Conservation (phyloP, 306 rosid genomes). For the Arachis hypogaea region DNA sequence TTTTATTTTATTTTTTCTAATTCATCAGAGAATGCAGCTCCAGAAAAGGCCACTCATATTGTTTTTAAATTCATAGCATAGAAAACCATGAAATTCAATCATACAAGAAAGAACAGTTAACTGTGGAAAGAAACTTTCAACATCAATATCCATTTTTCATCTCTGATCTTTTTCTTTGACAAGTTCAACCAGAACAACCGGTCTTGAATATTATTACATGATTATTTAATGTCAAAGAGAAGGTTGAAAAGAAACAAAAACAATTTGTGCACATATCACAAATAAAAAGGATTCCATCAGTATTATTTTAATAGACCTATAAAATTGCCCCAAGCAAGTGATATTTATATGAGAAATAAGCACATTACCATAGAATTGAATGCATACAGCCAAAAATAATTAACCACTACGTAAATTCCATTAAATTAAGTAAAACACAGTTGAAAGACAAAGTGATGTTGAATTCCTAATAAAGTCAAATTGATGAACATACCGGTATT, state of each 20-base stretch:
- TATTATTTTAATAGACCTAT: background rate
- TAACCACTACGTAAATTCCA: background rate
- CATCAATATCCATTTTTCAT: slow-evolving; percentile 21
- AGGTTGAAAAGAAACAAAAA: slow-evolving; percentile 2
- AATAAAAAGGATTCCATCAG: slow-evolving; percentile 19
- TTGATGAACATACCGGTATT: slow-evolving; percentile 59
- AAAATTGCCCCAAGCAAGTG: background rate
- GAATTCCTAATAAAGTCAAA: slow-evolving; percentile 4
- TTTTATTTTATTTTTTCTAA: background rate
- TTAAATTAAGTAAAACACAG: background rate
- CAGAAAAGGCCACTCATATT: background rate
- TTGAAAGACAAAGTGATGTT: background rate
- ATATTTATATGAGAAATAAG: slow-evolving; percentile 6
- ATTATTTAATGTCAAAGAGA: slow-evolving; percentile 10
- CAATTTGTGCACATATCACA: background rate
- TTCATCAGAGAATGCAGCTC: slow-evolving; percentile 1
- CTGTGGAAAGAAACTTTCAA: slow-evolving; percentile 19
- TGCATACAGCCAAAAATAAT: background rate
- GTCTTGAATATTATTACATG: slow-evolving; percentile 23
- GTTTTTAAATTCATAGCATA: no score
- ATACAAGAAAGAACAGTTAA: background rate
- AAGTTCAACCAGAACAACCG: background rate
- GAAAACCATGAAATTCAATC: background rate
- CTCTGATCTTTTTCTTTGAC: slow-evolving; percentile 1
- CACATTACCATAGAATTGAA: background rate